Evolutionary conservation across 306 rosid species (phyloP), one percentile per base, ranked within the genome.

Genomic region (Sicyos baderoa): DNA sequence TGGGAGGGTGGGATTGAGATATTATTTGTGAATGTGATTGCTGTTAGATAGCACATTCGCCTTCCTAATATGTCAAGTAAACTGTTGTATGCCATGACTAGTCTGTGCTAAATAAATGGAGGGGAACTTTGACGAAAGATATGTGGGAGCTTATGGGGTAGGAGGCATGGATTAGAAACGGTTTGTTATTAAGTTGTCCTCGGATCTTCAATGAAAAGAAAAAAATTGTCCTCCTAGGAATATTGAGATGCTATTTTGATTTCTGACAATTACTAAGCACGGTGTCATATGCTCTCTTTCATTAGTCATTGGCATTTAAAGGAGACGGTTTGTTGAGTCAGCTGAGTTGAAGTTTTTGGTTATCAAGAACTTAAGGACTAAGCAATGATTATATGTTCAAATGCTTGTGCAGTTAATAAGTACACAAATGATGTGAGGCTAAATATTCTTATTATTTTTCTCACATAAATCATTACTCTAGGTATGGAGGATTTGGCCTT

Each of bases 401-500:
- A 14, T 47, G 6, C 4, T 27, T 3, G 40, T 65, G 54, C 6
- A 44, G 12, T 66, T 66, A 47, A 29, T 18, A 40, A 65, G 17
- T 44, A 45, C 21, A 65, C 44, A 65, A 47, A 22, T 66, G 55
- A 47, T 35, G 25, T 37, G 14, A 19, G 21, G 42, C 55, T 25
- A 13, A 47, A 22, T 65, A 44, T 44, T 13, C 7, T 47, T 7
- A 45, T 65, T 47, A 48, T 44, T 64, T 42, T 64, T 42, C 32
- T 64, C 49, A 40, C 54, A 13, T 6, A 64, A 64, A 42, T 42
- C 49, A 9, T 61, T 64, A 5, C 77, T 73, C 73, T 71, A 93
- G 96, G 85, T 89, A 60, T 93, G 98, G 97, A 86, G 86, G 86
- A 90, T 93, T 71, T 93, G 91, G 97, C 99, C 97, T 18, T 77